phyloP scores from a whole-genome alignment of 306 rosid genomes.

The Trifolium repens region DNA sequence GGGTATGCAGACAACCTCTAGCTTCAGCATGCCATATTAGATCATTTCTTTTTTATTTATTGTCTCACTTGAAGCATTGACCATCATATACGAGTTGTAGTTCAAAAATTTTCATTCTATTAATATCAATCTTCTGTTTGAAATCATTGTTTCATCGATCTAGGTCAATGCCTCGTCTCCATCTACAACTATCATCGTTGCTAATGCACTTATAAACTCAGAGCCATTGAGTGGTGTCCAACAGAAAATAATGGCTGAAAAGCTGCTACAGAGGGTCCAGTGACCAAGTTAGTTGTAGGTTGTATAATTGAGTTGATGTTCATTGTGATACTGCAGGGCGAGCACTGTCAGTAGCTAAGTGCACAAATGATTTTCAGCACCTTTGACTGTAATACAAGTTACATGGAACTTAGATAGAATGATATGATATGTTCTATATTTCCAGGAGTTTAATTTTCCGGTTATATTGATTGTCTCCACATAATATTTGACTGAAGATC shows the following conservation, averaged over 20 bases:
- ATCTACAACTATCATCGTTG: conserved; percentile 58
- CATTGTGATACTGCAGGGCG: conserved; percentile 28
- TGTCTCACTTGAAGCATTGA: conserved; percentile 23
- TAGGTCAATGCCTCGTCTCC: conserved; percentile 84
- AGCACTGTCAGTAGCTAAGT: not conserved
- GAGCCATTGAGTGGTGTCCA: conserved; percentile 76
- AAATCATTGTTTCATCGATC: conserved; percentile 4
- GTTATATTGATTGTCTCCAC: not conserved
- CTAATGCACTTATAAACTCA: conserved; percentile 75
- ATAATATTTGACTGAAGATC: conserved; percentile 4
- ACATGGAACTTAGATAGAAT: conserved; percentile 22
- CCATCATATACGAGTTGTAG: not conserved
- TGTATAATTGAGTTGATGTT: conserved; percentile 7
- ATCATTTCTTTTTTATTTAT: conserved; percentile 5
- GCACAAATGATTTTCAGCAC: conserved; percentile 19
- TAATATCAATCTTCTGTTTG: conserved; percentile 14
- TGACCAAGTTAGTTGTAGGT: conserved; percentile 46
- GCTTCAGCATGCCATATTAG: conserved; percentile 7
- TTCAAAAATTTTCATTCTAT: conserved; percentile 25
- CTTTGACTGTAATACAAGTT: conserved; percentile 16
- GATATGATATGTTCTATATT: not conserved
- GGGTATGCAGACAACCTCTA: conserved; percentile 56
- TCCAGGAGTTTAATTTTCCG: not conserved
- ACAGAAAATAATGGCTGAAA: conserved; percentile 92
- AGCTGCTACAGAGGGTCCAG: conserved; percentile 66